Percentiles rank a stretch among this genome's conserved stretches.
These are phyloP conservation scores for Arthroderma sp. DNA, from an alignment of 2,329 filamentous ascomycete species.

Conservation along the genomic window DNA sequence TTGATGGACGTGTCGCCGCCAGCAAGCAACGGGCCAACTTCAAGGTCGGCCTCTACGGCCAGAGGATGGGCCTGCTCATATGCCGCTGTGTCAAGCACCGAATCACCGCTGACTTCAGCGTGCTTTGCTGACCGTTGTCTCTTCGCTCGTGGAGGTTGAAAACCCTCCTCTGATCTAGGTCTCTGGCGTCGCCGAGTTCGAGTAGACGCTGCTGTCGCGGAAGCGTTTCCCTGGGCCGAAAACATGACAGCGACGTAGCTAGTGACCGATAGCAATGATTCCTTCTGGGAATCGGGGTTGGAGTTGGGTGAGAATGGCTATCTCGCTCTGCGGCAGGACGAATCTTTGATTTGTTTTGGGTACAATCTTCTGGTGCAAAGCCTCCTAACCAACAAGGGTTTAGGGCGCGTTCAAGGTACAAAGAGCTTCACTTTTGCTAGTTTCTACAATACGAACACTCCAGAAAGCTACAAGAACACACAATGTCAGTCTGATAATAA, in stretches of 20 bases:
- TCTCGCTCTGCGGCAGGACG: background rate
- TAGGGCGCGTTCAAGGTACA: background rate
- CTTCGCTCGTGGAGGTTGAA: constrained; percentile 34
- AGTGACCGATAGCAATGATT: background rate
- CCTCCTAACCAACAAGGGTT: background rate
- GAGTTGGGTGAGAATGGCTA: background rate
- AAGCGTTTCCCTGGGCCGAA: background rate
- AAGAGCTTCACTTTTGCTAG: background rate
- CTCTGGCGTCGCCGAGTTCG: constrained; percentile 28
- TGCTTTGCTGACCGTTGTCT: constrained; percentile 32
- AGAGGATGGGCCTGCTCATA: constrained; percentile 16
- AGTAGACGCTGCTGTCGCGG: constrained; percentile 11
- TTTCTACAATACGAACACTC: background rate
- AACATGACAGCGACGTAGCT: background rate
- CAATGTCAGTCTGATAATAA: too few relatives aligned
- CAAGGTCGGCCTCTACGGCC: background rate
- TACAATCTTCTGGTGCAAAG: background rate
- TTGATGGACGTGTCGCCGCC: constrained; percentile 8
- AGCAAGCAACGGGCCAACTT: background rate
- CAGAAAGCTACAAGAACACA: background rate
- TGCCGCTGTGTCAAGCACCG: constrained; percentile 14
- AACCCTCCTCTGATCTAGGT: constrained; percentile 32
- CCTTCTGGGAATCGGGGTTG: background rate
- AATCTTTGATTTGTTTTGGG: background rate
- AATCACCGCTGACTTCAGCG: constrained; percentile 4